Conservation (phyloP, 2,329 filamentous ascomycete species). For the Paecilomyces sp. region DNA sequence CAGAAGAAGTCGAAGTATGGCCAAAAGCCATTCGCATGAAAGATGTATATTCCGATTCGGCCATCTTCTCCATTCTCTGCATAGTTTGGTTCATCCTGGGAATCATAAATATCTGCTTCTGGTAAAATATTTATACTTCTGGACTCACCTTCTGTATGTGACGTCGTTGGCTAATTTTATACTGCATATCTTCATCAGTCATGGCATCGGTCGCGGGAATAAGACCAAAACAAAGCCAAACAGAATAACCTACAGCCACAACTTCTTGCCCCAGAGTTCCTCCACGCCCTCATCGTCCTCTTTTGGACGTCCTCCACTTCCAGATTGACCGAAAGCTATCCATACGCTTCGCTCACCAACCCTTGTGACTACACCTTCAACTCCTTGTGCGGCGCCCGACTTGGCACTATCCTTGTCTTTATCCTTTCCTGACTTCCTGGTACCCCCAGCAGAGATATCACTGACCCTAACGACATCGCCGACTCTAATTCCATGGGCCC, state of each 20-base stretch:
- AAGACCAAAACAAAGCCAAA: background rate
- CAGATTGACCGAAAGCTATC: constrained; percentile 38
- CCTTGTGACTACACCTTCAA: constrained; percentile 42
- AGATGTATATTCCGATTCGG: constrained; percentile 48
- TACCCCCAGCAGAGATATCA: constrained; percentile 20
- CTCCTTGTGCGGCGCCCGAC: constrained; percentile 21
- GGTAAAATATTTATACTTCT: background rate
- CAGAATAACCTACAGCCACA: constrained; percentile 53
- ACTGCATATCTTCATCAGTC: constrained; percentile 29
- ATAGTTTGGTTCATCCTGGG: constrained; percentile 58
- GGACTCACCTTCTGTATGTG: constrained; percentile 52
- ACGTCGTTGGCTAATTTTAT: constrained; percentile 62
- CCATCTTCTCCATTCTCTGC: constrained; percentile 50
- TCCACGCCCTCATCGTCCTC: constrained; percentile 38
- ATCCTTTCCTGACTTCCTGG: constrained; percentile 21
- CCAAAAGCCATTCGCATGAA: constrained; percentile 58
- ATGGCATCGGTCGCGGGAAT: background rate
- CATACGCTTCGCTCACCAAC: constrained; percentile 35
- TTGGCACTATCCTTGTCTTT: constrained; percentile 27
- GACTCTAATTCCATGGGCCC: constrained; percentile 40
- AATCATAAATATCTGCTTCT: constrained; percentile 1
- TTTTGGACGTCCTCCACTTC: constrained; percentile 24
- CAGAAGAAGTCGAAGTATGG: constrained; percentile 46
- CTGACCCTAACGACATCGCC: constrained; percentile 42
- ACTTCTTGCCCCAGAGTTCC: constrained; percentile 48